Evolutionary conservation across 352 stramenopile species (phyloP), one percentile per base, ranked within the genome.

Genomic region (Globisporangium spinosum): DNA sequence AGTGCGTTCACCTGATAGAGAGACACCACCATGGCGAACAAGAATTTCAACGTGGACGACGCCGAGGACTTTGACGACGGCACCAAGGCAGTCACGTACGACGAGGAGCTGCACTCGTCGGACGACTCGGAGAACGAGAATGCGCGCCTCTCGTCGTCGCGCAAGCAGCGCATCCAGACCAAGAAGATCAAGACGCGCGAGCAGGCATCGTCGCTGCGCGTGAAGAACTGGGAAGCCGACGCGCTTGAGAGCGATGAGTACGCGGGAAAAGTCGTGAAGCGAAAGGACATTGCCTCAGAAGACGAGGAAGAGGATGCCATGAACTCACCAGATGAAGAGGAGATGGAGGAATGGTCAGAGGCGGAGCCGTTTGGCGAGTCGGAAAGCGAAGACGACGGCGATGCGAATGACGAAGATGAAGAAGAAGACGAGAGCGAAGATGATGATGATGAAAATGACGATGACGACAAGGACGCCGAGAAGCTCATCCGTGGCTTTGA

Each of bases 1-100:
- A 32, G 56, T 55, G n/a, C 9, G 47, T 54, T 47, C 43, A 51
- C 1, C 43, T 2, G 43, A 51, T 22, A 22, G 27, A 60, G 29
- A 58, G 17, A 59, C 27, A n/a, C 2, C 15, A 45, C 15, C 55
- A 94, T 91, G 82, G 69, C 70, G 60, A 64, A 83, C 34, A 80
- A 81, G 71, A 75, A 84, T 67, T 93, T 92, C 64, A 87, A 93
- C 63, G 81, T 94, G 53, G 86, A 94, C 66, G 78, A 86, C 62
- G 84, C 83, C 25, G 86, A 94, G 47, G 86, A 94, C 70, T 94
- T 91, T 70, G 82, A 91, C 65, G 85, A 95, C 71, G 84, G 85
- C 59, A 94, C 84, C 58, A 77, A 78, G 38, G 83, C 85, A 5
- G 62, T 89, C 32, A 75, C 77, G 61, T 85, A 88, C 60, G 70